Base-by-base conservation (phyloP, 352 stramenopile genomes). In the Saprolegnia parasitica region DNA sequence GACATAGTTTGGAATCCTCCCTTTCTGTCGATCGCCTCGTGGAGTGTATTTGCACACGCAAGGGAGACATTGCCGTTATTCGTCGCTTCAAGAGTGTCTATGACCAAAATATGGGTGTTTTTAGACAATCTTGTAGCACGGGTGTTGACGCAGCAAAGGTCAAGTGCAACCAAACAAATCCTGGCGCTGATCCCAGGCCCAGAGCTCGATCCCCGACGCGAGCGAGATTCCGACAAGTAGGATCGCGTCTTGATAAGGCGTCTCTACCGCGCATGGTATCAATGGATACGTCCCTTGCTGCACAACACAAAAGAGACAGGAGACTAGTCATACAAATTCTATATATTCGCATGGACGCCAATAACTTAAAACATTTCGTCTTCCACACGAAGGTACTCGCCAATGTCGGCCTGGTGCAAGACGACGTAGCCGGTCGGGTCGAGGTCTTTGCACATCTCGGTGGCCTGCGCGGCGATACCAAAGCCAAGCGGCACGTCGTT, bases 361-460 rank as follows among this genome's bases (percentile, higher is more conserved):
- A 60, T 68, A 68, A 68, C 26, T 90, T 95, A 98, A 86, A 98
- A 98, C 83, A 98, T 96, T 76, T 98, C 95, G 72, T 98, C 95
- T 86, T 99, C 97, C 55, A 98, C 86, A 78, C 97, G 85, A 52
- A 99, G 85, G 83, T 99, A 99, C 80, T 99, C 97, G 66, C 97
- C 97, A 64, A 99, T 98, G 86, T 99, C 97, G 35, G 92, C 96
- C 78, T 99, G 97, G 81, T 99, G 97, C 52, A 99, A 82, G 64
- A 99, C 96, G 10, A 99, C 96, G 81, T 98, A 98, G 4, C 90
- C 96, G 18, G 93, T 98, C 15, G 96, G 95, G 39, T 98, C 95
- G 56, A 99, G 80, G 60, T 97, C 90, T 89, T 98, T 87, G 88
- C 90, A 90, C 91, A 98, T 56, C 84, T 99, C 78, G 73, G 95